Base-by-base conservation (phyloP, 306 rosid species). In the Cyclanthera cordifolia region DNA sequence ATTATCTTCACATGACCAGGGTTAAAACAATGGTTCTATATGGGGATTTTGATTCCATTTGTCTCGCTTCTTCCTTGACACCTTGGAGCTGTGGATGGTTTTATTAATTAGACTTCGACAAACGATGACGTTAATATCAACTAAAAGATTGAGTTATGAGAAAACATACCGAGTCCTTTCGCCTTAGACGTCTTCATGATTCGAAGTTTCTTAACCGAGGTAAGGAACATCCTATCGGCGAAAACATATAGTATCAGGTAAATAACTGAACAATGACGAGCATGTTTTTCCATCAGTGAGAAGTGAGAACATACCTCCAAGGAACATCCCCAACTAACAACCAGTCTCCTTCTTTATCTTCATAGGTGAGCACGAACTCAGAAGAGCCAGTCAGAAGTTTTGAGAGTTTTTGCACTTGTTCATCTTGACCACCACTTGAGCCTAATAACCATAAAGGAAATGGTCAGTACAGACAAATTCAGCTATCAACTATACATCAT, bases 271-370 rank as follows among this genome's bases (percentile, higher is more conserved):
- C 67, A 59, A 59, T 46, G 50, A 66, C 12, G 66, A 17, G 57
- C 16, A 24, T 20, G 21, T 30, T 27, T 37, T 15, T 68, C 34
- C 45, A 43, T 27, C 17, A 43, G 57, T 50, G 63, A 47, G 24
- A 20, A 43, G 57, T 50, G 63, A 47, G 24, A 20, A 32, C 82
- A 45, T 80, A 87, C 93, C 87, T 53, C 89, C 89, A 87, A 10
- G 93, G 93, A 51, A 87, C 89, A 82, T 87, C 93, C 72, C 93
- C 93, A 5, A 87, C 93, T 55, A 87, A 85, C 89, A 87, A 78
- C 89, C 93, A 87, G 43, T 87, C 93, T 6, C 87, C 84, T 11
- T 87, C 93, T 75, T 74, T 87, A 72, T 87, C 93, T 80, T 84
- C 89, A 68, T 87, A 84, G 46, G 93, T 87, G 53, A 87, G 85